These are phyloP conservation scores for Juglanconis sp. DNA, from an alignment of 2,329 filamentous ascomycete species.

Conservation along the genomic window DNA sequence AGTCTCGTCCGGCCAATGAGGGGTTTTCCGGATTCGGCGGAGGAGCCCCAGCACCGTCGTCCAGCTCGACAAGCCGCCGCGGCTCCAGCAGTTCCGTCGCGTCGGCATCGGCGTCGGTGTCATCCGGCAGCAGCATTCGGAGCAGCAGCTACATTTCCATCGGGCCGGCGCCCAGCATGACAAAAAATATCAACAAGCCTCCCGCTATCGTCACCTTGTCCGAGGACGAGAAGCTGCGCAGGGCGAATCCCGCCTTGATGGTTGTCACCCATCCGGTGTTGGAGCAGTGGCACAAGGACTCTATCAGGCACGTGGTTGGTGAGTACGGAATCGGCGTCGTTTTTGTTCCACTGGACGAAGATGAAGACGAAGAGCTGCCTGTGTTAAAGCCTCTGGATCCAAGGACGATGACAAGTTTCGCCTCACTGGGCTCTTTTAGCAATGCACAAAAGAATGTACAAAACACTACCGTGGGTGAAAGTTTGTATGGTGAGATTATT, in stretches of 20 bases:
- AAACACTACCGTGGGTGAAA: no score
- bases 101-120: neutral
- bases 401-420: constrained; percentile 19
- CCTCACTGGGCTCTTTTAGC: no score
- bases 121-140: neutral
- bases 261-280: constrained; percentile 29
- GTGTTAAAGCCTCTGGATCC: constrained; percentile 5
- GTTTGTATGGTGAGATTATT: no score
- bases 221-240: constrained; percentile 19
- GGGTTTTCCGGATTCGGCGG: constrained; percentile 30
- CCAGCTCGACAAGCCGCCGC: constrained; percentile 25
- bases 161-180: neutral
- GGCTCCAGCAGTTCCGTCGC: constrained; percentile 24
- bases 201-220: constrained; percentile 17
- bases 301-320: constrained; percentile 24
- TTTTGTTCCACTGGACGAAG: constrained; percentile 28
- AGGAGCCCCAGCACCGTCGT: constrained; percentile 3
- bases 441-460: no score
- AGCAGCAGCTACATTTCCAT: neutral
- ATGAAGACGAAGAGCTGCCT: neutral
- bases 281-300: constrained; percentile 27
- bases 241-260: constrained; percentile 27
- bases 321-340: constrained; percentile 29
- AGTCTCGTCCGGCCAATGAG: constrained; percentile 27
- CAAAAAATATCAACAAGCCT: neutral